Conservation (phyloP, 768 basidiomycete genomes). For the Boletus vinaceobasis region DNA sequence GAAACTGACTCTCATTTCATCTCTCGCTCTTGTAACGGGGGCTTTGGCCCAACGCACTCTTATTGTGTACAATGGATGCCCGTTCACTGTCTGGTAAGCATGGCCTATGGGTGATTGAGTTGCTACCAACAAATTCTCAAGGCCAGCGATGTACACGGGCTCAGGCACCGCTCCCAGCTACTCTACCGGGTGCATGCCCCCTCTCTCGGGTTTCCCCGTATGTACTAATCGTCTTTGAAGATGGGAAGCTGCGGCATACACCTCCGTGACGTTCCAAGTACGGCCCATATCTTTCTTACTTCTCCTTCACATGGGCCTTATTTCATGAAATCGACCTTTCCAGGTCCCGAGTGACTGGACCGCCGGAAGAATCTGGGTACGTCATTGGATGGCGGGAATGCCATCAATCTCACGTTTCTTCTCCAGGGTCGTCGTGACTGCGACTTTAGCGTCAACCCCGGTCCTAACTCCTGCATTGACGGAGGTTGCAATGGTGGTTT, state of each 20-base stretch:
- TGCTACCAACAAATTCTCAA: constrained; percentile 14
- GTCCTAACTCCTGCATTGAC: constrained; percentile 53
- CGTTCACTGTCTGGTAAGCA: constrained; percentile 64
- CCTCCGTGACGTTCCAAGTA: constrained; percentile 28
- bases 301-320: neutral
- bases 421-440: constrained; percentile 53
- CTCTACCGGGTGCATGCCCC: constrained; percentile 41
- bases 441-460: constrained; percentile 51
- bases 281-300: neutral
- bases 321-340: neutral
- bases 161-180: constrained; percentile 44
- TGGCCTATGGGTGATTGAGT: neutral
- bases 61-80: constrained; percentile 58
- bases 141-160: constrained; percentile 62
- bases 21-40: constrained; percentile 29
- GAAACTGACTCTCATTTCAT: constrained; percentile 23
- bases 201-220: neutral
- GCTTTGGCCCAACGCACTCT: constrained; percentile 53
- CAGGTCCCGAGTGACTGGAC: constrained; percentile 63
- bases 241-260: constrained; percentile 32
- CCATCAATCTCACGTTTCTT: neutral
- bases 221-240: constrained; percentile 16
- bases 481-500: constrained; percentile 74
- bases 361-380: constrained; percentile 62
- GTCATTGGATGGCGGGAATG: neutral